A percentile compares a stretch with the other conserved stretches of the same genome.
phyloP scores from a whole-genome alignment of 2,329 filamentous ascomycete genomes.

The Colletotrichum plurivorum region DNA sequence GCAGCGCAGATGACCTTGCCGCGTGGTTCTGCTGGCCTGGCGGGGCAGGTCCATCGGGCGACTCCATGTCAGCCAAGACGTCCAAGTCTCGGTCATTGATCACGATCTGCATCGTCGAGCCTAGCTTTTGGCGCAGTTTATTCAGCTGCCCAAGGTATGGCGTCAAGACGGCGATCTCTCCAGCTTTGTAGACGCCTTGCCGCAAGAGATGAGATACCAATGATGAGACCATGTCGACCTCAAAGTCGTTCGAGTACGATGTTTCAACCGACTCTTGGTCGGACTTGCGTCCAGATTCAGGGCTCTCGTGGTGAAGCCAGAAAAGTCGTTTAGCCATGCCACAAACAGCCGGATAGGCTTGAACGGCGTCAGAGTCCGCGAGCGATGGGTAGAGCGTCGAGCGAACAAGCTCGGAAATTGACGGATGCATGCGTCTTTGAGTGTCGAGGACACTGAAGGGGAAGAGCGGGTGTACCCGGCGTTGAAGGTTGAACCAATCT shows the following conservation, averaged over 20 bases:
- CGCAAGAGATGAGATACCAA: constrained; percentile 76
- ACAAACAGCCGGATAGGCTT: constrained; percentile 60
- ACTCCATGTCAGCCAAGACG: constrained; percentile 60
- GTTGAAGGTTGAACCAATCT: constrained; percentile 58
- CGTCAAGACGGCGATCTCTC: constrained; percentile 80
- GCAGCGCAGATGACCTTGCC: constrained; percentile 54
- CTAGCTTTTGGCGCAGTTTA: constrained; percentile 62
- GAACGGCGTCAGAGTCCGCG: constrained; percentile 60
- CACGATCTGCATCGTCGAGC: constrained; percentile 69
- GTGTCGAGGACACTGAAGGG: constrained; percentile 62
- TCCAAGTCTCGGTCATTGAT: constrained; percentile 74
- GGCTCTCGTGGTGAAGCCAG: constrained; percentile 71
- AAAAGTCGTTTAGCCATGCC: constrained; percentile 69
- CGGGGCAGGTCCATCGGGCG: constrained; percentile 41
- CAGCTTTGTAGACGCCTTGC: constrained; percentile 71
- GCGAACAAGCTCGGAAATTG: constrained; percentile 71
- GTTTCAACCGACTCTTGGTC: constrained; percentile 52
- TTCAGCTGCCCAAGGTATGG: constrained; percentile 73
- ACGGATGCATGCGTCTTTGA: constrained; percentile 77
- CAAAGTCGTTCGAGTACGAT: constrained; percentile 70
- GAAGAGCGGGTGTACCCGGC: constrained; percentile 43
- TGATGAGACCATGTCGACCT: constrained; percentile 74
- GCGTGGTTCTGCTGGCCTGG: constrained; percentile 34
- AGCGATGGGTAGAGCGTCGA: constrained; percentile 70
- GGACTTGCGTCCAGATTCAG: constrained; percentile 21